Base-by-base conservation (phyloP, 164 flowering plant species). In the Annona cherimola region DNA sequence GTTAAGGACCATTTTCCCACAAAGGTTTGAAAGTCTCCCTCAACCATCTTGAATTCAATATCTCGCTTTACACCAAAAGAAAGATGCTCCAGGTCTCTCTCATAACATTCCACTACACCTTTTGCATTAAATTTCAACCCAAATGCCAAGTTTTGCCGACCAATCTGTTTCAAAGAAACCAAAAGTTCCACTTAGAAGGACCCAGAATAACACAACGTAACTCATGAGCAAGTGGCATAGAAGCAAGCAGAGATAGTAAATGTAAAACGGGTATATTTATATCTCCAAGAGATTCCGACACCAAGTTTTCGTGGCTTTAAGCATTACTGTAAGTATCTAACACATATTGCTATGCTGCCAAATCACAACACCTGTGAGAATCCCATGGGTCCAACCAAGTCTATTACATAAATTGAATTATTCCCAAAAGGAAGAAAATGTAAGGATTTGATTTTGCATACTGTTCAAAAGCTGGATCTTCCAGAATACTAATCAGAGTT, bases 11-110 rank as follows among this genome's bases (percentile, higher is more conserved):
- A 92, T 74, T 78, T 83, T 50, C 95, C 97, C 82, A 86, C 79
- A 76, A 90, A 90, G 61, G 80, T 63, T 72, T 86, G 79, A 69
- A 90, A 92, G 79, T 92, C 95, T 12, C 97, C 97, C 73, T 92
- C 89, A 69, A 88, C 78, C 93, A 92, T 92, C 72, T 84, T 86
- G 73, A 92, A 92, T 41, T 90, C 92, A 76, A 92, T 92, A 73
- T 90, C 95, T 63, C 93, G 90, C 78, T 74, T 86, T 62, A 73
- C 80, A 16, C 93, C 84, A 57, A 14, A 77, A 43, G 90, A 85
- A 64, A 83, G 81, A 72, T 2, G 76, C 83, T 84, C 80, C 60
- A 89, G 83, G 63, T 86, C 92, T 63, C 79, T 83, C 82, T 92
- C 95, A 70, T 81, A 88, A 76, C 93, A 92, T 61, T 92, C 97